Evolutionary conservation across 257 asterid species (phyloP).

Genomic region (Solanum stenotomum): DNA sequence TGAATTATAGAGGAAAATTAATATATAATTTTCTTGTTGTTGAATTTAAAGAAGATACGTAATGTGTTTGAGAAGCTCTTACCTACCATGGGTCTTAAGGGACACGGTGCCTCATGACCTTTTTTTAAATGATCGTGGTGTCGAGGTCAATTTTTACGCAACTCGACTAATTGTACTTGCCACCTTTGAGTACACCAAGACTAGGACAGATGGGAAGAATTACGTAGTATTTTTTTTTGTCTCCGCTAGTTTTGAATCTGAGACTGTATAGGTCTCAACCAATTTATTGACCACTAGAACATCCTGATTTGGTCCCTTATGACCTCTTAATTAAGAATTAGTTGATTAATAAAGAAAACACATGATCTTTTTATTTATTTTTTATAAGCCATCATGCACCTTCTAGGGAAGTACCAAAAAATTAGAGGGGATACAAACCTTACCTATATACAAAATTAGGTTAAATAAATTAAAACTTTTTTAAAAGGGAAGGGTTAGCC

Average conservation of each 20-base stretch:
- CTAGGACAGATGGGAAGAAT: too few relatives aligned
- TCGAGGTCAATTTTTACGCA: too few relatives aligned
- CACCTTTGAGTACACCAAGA: too few relatives aligned
- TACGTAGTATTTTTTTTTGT: too few relatives aligned
- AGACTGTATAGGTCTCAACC: too few relatives aligned
- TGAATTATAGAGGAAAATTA: background rate
- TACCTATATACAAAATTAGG: background rate
- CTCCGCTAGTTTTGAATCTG: too few relatives aligned
- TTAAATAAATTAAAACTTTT: background rate
- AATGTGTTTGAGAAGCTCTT: conserved; percentile 29
- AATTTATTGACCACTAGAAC: too few relatives aligned
- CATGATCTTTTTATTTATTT: background rate
- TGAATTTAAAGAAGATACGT: conserved; percentile 16
- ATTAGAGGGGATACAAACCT: background rate
- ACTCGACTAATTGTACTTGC: too few relatives aligned
- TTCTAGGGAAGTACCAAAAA: background rate
- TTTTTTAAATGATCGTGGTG: too few relatives aligned
- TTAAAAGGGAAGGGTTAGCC: background rate
- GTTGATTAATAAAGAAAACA: background rate
- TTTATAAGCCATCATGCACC: background rate
- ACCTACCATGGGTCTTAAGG: conserved; percentile 66
- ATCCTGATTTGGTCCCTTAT: conserved; percentile 11
- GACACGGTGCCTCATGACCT: conserved; percentile 30
- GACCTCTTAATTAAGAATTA: background rate
- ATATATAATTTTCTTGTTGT: conserved; percentile 5